Conservation (phyloP, 1,139 yeast species). For the Nakaseomyces nivariensis region DNA sequence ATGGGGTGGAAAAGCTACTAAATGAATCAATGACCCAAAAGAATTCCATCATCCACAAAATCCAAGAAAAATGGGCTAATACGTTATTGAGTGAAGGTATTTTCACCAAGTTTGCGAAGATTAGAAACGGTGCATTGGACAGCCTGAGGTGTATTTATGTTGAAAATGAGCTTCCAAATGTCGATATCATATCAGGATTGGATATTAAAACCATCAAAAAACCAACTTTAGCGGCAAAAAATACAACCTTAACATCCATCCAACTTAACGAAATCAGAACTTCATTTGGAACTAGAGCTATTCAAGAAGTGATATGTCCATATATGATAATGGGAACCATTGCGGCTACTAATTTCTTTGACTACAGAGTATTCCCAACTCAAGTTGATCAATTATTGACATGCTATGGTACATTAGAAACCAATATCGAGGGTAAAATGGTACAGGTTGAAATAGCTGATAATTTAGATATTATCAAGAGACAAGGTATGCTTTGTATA, state of each 20-base stretch:
- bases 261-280: constrained; percentile 40
- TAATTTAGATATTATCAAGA: constrained; percentile 29
- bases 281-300: constrained; percentile 39
- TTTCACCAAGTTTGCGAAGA: constrained; percentile 29
- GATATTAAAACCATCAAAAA: constrained; percentile 12
- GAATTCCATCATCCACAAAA: constrained; percentile 4
- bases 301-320: constrained; percentile 41
- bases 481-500: constrained; percentile 43
- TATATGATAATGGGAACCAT: constrained; percentile 48
- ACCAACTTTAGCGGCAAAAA: constrained; percentile 4
- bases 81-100: constrained; percentile 35
- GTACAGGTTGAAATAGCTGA: constrained; percentile 36
- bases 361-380: constrained; percentile 41
- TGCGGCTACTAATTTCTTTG: constrained; percentile 49
- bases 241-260: constrained; percentile 22
- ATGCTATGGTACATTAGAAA: constrained; percentile 30
- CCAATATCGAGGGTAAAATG: constrained; percentile 32
- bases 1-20: constrained; percentile 5
- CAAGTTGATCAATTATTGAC: constrained; percentile 22
- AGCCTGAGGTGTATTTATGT: constrained; percentile 37
- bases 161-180: constrained; percentile 16
- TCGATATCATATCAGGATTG: constrained; percentile 14
- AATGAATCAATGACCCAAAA: constrained; percentile 3
- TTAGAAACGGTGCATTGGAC: constrained; percentile 9
- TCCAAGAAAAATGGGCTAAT: constrained; percentile 27